Evolutionary conservation across 805 yeast genomes (phyloP).

Genomic region (Candida coleopterorum): DNA sequence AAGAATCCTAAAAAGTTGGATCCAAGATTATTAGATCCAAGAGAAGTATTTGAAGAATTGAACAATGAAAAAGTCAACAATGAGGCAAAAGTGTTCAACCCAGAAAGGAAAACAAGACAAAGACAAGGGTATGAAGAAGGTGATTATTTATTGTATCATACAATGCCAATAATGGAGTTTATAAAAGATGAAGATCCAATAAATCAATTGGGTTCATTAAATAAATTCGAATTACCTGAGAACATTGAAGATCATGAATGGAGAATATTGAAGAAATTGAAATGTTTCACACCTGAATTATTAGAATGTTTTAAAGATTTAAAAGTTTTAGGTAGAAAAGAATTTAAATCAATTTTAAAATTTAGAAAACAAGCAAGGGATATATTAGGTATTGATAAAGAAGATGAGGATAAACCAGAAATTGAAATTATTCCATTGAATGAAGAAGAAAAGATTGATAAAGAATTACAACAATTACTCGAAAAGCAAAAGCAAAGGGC

Average conservation of each 20-base stretch:
- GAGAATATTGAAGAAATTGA: conserved; percentile 65
- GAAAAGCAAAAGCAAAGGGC: conserved; percentile 63
- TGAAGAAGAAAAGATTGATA: conserved; percentile 86
- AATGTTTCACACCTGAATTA: conserved; percentile 74
- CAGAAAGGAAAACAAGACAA: conserved; percentile 83
- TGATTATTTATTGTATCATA: conserved; percentile 67
- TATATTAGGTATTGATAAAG: conserved; percentile 60
- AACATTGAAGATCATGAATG: conserved; percentile 60
- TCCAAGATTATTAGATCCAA: conserved; percentile 87
- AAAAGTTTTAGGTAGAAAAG: conserved; percentile 91
- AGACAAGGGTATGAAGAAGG: conserved; percentile 98
- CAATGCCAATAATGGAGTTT: conserved; percentile 73
- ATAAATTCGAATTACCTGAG: conserved; percentile 55
- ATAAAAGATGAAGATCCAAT: conserved; percentile 80
- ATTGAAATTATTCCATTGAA: conserved; percentile 67
- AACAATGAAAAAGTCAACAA: conserved; percentile 62
- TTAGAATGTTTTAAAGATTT: conserved; percentile 83
- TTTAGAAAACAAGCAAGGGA: conserved; percentile 89
- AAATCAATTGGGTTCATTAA: conserved; percentile 68
- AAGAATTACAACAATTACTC: conserved; percentile 71
- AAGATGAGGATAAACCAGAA: conserved; percentile 44
- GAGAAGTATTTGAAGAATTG: conserved; percentile 90
- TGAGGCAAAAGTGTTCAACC: conserved; percentile 91
- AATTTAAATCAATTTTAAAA: conserved; percentile 75
- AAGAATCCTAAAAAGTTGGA: conserved; percentile 95